Conservation (phyloP, 1,139 yeast genomes). For the Blastobotrys persicus region DNA sequence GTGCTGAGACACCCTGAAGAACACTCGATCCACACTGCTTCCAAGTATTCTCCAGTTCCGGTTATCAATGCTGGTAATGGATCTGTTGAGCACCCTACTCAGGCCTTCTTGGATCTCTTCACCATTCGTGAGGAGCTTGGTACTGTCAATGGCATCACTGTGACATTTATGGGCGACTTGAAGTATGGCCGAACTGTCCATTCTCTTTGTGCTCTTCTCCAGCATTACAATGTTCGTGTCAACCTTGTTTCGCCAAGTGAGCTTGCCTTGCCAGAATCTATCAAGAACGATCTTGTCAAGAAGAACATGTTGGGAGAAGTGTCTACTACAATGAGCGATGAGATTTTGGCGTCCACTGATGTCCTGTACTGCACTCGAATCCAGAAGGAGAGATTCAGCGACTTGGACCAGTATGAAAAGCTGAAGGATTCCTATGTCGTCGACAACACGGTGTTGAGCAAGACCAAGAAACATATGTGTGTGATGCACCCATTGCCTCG, state of each 20-base stretch:
- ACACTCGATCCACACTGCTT: constrained; percentile 89
- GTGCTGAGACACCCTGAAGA: constrained; percentile 96
- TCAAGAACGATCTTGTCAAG: constrained; percentile 61
- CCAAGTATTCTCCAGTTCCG: constrained; percentile 95
- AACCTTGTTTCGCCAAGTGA: constrained; percentile 92
- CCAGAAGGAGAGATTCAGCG: constrained; percentile 91
- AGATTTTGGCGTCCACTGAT: constrained; percentile 83
- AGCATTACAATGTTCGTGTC: constrained; percentile 88
- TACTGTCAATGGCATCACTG: constrained; percentile 95
- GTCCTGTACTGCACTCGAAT: constrained; percentile 97
- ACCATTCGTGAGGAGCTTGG: constrained; percentile 99
- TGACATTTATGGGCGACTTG: constrained; percentile 98
- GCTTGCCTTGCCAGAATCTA: constrained; percentile 72
- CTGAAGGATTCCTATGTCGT: constrained; percentile 90
- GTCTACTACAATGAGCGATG: constrained; percentile 74
- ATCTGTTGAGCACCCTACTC: constrained; percentile 96
- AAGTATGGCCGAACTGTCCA: constrained; percentile 98
- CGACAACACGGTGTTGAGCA: constrained; percentile 84
- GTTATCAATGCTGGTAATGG: constrained; percentile 98
- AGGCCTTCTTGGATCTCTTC: constrained; percentile 94
- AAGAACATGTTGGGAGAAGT: constrained; percentile 71
- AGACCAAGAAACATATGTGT: constrained; percentile 98
- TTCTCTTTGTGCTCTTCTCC: constrained; percentile 85
- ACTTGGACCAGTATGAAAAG: constrained; percentile 73
- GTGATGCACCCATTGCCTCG: constrained; percentile 99